Evolutionary conservation across 208 protist genomes (phyloP).

Genomic region (Zelonia costaricensis): DNA sequence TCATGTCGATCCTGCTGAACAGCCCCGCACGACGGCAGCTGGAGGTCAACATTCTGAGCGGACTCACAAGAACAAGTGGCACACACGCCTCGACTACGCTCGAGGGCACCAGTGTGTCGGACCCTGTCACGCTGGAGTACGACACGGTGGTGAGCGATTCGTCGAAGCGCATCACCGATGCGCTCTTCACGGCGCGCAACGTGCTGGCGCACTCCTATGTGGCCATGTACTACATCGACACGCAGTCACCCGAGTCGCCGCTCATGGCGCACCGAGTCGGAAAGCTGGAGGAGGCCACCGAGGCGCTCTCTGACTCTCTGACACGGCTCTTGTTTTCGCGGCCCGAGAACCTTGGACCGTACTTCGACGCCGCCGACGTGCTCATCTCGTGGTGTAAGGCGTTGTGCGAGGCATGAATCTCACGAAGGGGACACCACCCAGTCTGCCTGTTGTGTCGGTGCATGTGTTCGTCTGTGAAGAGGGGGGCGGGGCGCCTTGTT

Average conservation of each 20-base stretch:
- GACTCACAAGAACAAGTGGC: too few relatives aligned
- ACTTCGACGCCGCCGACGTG: constrained; percentile 11
- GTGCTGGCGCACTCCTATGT: constrained; percentile 29
- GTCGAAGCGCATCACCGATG: constrained; percentile 4
- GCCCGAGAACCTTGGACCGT: constrained; percentile 2
- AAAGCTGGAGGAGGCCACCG: constrained; percentile 30
- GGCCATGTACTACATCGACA: constrained; percentile 21
- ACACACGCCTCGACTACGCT: too few relatives aligned
- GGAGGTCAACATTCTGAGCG: too few relatives aligned
- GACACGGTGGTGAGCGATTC: not conserved
- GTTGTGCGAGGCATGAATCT: constrained; percentile 14
- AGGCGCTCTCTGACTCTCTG: constrained; percentile 13
- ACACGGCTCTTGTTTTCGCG: not conserved
- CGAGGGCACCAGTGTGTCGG: not conserved
- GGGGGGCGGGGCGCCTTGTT: too few relatives aligned
- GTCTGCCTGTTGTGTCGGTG: too few relatives aligned
- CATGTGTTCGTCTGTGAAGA: too few relatives aligned
- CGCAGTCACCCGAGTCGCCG: not conserved
- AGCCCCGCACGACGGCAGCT: not conserved
- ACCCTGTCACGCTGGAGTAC: not conserved
- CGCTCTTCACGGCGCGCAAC: constrained; percentile 5
- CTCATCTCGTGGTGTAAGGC: constrained; percentile 15
- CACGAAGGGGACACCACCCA: too few relatives aligned
- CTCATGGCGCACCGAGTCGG: constrained; percentile 22
- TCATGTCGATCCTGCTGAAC: constrained; percentile 1